Conservation (phyloP, 2,329 filamentous ascomycete genomes). For the Elsinoe ampelina region DNA sequence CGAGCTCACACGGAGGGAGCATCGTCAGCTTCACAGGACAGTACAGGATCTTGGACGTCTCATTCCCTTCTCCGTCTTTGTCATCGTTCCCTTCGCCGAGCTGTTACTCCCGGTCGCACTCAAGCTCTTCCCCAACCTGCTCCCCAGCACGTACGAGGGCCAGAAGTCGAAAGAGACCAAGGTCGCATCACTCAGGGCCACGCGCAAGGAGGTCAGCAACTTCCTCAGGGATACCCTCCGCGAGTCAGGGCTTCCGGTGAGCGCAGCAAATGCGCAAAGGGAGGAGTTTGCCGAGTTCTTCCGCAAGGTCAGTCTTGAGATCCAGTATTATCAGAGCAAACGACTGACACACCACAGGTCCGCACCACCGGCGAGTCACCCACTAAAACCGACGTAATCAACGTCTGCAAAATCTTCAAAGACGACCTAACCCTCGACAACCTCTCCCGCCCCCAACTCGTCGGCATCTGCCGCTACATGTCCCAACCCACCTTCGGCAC, state of each 20-base stretch:
- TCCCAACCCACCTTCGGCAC: conserved; percentile 95
- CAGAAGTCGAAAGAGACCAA: conserved; percentile 87
- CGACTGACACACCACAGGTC: conserved; percentile 25
- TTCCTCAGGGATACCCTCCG: conserved; percentile 83
- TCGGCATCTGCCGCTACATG: conserved; percentile 98
- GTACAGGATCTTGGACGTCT: conserved; percentile 87
- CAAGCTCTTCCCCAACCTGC: conserved; percentile 91
- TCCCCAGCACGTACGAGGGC: conserved; percentile 93
- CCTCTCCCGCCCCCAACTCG: conserved; percentile 84
- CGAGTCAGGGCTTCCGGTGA: conserved; percentile 88
- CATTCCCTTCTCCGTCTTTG: conserved; percentile 91
- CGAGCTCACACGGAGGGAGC: conserved; percentile 86
- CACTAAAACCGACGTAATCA: conserved; percentile 85
- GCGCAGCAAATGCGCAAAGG: conserved; percentile 65
- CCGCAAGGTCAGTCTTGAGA: conserved; percentile 58
- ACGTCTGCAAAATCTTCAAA: conserved; percentile 98
- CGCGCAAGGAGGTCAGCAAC: conserved; percentile 83
- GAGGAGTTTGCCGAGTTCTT: conserved; percentile 97
- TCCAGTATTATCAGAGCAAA: neutral
- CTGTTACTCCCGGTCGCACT: conserved; percentile 83
- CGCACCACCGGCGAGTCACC: conserved; percentile 83
- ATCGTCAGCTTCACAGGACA: conserved; percentile 84
- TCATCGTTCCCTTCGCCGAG: conserved; percentile 94
- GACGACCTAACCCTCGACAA: conserved; percentile 97
- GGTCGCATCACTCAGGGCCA: conserved; percentile 68